Base-by-base conservation (phyloP, 2,329 filamentous ascomycete genomes). In the Fusarium liriodendri region DNA sequence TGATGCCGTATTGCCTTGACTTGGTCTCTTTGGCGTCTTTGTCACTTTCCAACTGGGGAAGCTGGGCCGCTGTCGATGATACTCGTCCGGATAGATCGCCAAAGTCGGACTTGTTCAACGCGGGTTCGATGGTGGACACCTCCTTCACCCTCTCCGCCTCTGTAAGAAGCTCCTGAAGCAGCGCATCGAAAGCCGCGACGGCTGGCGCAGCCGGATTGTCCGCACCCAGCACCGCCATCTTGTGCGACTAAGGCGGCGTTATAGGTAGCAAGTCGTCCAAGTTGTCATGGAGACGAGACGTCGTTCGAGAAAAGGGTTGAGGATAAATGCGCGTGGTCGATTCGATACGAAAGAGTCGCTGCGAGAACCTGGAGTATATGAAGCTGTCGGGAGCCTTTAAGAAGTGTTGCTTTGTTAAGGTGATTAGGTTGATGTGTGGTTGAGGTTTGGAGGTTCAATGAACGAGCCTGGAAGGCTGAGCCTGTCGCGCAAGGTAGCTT, bases 31-130 rank as follows among this genome's bases (percentile, higher is more conserved):
- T 86, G 42, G 85, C 83, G 8, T 79, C 54, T n/a, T 82, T 81
- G 67, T 78, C 78, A 10, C 76, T 68, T 29, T 82, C 78, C 16
- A 74, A 76, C 35, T 81, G 79, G 16, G 77, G 25, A 37, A 73
- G 71, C 74, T 80, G 70, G 74, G 73, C 67, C 47, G 82, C 65
- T 54, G 81, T 82, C n/a, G 79, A 77, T 25, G 82, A 81, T 11
- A 91, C 80, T 72, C 84, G 85, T 32, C 79, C 80, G 40, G 86
- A 82, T 20, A 90, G 80, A 67, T 87, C 82, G 32, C 86, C 83
- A 69, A 93, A 88, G 79, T 95, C 90, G 61, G 89, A 85, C 80
- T 95, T 93, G 32, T 89, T 91, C 72, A 98, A 87, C 5, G 92
- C 90, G 14, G 94, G 93, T 76, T 98, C 95, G 74, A 95, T 90